A percentile compares a stretch with the other conserved stretches of the same genome.
phyloP scores from a whole-genome alignment of 768 basidiomycete species.

The Holtermanniella nyarrowii region DNA sequence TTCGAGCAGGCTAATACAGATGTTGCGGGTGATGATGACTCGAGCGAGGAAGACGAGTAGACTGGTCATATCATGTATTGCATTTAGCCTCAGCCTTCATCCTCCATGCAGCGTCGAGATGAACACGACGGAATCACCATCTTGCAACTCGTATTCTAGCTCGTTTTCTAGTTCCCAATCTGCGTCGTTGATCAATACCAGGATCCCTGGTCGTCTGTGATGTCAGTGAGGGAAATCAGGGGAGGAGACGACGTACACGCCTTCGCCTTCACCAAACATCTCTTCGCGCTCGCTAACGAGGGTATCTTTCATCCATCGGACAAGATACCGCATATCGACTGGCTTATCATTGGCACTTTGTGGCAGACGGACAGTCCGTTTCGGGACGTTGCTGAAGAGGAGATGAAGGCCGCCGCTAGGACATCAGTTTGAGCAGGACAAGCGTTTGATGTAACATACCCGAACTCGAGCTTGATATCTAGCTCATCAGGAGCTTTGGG shows the following conservation, averaged over 20 bases:
- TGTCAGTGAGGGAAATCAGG: background rate
- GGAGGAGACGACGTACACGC: conserved; percentile 52
- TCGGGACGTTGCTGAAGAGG: conserved; percentile 33
- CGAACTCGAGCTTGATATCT: conserved; percentile 37
- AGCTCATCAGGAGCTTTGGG: conserved; percentile 18
- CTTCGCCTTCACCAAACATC: conserved; percentile 75
- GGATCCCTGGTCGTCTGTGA: conserved; percentile 80
- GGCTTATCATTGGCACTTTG: conserved; percentile 28
- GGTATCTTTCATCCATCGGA: conserved; percentile 64
- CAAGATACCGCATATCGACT: conserved; percentile 62
- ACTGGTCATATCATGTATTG: background rate
- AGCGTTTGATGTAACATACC: conserved; percentile 17
- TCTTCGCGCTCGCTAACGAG: conserved; percentile 75
- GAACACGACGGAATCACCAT: conserved; percentile 84
- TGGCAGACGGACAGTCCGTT: conserved; percentile 30
- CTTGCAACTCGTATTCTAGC: conserved; percentile 65
- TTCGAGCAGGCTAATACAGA: conserved; percentile 89
- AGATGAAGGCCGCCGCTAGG: conserved; percentile 37
- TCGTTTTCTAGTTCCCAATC: conserved; percentile 98
- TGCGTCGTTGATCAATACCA: conserved; percentile 92
- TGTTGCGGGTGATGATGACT: conserved; percentile 88
- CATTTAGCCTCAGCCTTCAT: conserved; percentile 32
- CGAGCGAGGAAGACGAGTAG: conserved; percentile 45
- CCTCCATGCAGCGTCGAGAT: conserved; percentile 95
- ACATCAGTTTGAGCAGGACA: background rate